phyloP scores from a whole-genome alignment of 1,139 yeast genomes.

The Sugiyamaella castrensis region DNA sequence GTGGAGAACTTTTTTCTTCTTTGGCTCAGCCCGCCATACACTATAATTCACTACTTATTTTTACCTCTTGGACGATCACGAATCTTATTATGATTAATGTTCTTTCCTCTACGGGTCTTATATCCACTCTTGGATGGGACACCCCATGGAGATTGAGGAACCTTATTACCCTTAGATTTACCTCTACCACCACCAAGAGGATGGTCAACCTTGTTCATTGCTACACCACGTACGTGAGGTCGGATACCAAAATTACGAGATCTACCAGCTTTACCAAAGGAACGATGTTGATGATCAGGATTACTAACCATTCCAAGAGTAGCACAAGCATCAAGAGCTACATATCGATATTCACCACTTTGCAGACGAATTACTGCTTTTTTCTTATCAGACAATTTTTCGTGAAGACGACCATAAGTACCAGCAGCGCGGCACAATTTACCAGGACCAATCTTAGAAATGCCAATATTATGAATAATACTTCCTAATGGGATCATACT shows the following conservation, averaged over 20 bases:
- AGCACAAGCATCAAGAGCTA: conserved; percentile 83
- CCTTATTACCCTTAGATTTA: conserved; percentile 92
- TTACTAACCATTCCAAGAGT: conserved; percentile 95
- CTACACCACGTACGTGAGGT: conserved; percentile 97
- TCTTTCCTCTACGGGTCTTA: conserved; percentile 90
- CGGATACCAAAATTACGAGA: conserved; percentile 88
- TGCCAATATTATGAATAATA: conserved; percentile 82
- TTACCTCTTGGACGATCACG: conserved; percentile 54
- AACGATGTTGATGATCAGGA: conserved; percentile 83
- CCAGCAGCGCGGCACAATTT: conserved; percentile 94
- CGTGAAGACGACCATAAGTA: conserved; percentile 82
- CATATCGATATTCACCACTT: conserved; percentile 92
- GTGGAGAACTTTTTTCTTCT: too few species aligned
- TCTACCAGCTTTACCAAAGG: conserved; percentile 97
- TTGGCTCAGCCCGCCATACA: background rate
- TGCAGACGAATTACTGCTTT: conserved; percentile 78
- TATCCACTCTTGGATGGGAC: conserved; percentile 83
- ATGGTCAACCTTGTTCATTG: conserved; percentile 96
- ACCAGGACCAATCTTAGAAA: conserved; percentile 76
- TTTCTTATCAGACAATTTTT: conserved; percentile 68
- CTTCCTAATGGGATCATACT: conserved; percentile 92
- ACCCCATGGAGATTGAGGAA: conserved; percentile 97
- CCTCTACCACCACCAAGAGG: conserved; percentile 99
- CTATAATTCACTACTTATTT: conserved; percentile 20
- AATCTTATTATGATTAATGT: conserved; percentile 77